Evolutionary conservation across 176 grass and related monocot species (phyloP), one percentile per base, ranked within the genome.

Genomic region (Pontederia crassipes): DNA sequence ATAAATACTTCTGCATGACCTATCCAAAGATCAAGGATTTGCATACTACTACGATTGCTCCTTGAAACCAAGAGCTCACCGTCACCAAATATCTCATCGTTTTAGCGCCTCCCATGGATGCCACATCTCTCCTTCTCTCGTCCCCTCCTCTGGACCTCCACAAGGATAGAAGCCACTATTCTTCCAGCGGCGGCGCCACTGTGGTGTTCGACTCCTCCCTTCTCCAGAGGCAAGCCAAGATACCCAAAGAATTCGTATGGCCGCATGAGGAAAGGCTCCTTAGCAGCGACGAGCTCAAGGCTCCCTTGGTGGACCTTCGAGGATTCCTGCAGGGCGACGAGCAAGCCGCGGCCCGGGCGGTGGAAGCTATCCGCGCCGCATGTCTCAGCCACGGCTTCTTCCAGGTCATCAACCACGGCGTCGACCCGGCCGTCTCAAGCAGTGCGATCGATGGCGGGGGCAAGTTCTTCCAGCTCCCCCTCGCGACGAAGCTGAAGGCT

Each of bases 331-430:
- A 71, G 46, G 75, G 79, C 54, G 75, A 87, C 61, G 28, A 14
- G 28, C 69, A 9, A 11, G 68, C 72, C 17, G 64, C 75, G 3
- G 51, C 54, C 1, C 69, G 63, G 60, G 75, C 78, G 11, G 80
- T 45, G 27, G 77, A 26, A 56, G 82, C 83, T 55, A 69, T 96
- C 55, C 48, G 75, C 0, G 12, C 63, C 29, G 87, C 78, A 10
- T 96, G 91, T 75, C 51, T 50, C 14, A 65, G 54, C 11, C 81
- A 90, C 68, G 91, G 91, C 15, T 90, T 96, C 78, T 96, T 96
- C 83, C 86, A 96, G 61, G 91, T 96, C 35, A 74, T 67, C 24
- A 77, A 78, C 14, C 91, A 90, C 77, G 75, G 75, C 17, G 80
- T 96, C 26, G 81, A 76, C 67, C 66, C 66, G 0, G 52, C 48